These are phyloP conservation scores for Microstegium vimineum DNA, from an alignment of 176 grass and related monocot species.

Conservation along the genomic window DNA sequence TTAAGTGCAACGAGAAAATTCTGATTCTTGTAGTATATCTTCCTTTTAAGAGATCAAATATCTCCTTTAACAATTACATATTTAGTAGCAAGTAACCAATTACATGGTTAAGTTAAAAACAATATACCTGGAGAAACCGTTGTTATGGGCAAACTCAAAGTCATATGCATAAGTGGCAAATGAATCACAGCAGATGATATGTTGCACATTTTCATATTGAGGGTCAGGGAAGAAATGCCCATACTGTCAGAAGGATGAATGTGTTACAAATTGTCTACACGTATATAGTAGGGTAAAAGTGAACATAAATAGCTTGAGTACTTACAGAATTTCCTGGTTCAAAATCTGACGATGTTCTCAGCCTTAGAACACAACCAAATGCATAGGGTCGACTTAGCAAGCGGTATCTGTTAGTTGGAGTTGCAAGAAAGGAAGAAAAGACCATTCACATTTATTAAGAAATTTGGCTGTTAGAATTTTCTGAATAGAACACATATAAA, in stretches of 20 bases:
- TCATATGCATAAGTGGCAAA: conserved; percentile 99
- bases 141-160: conserved; percentile 62
- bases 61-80: not conserved
- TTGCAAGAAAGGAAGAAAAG: not conserved
- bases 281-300: not conserved
- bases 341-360: conserved; percentile 97
- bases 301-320: conserved; percentile 22
- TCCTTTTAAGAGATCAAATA: not conserved
- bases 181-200: conserved; percentile 99
- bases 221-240: conserved; percentile 98
- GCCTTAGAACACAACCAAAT: conserved; percentile 90
- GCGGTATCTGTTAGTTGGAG: conserved; percentile 57
- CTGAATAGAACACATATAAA: conserved; percentile 1
- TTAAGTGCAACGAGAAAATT: not conserved
- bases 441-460: conserved; percentile 3
- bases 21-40: not conserved
- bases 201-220: conserved; percentile 98
- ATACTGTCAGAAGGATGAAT: conserved; percentile 48
- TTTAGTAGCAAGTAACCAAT: not conserved
- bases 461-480: not conserved
- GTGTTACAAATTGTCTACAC: conserved; percentile 19
- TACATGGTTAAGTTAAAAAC: conserved; percentile 4
- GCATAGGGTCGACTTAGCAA: conserved; percentile 97
- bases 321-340: conserved; percentile 77
- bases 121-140: conserved; percentile 83